These are phyloP conservation scores for Candida pseudoglaebosa DNA, from an alignment of 805 yeast species.

Conservation along the genomic window DNA sequence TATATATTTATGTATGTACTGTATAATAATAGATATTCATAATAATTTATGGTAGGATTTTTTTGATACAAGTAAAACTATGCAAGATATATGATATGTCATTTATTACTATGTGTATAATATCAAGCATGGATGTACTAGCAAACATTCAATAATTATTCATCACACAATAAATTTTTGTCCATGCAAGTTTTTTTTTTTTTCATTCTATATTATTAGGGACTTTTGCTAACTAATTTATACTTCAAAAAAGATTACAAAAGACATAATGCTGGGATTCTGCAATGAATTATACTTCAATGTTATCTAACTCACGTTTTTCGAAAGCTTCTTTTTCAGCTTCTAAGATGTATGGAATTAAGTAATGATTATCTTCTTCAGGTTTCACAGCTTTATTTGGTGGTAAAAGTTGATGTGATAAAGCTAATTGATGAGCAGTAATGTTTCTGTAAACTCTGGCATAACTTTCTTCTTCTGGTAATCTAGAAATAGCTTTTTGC, in stretches of 20 bases:
- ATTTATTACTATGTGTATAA: too few relatives aligned
- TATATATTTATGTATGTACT: background rate
- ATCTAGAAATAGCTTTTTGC: conserved; percentile 84
- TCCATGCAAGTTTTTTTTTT: background rate
- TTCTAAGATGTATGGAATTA: conserved; percentile 86
- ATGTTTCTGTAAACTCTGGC: conserved; percentile 90
- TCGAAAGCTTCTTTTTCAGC: conserved; percentile 91
- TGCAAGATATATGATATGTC: background rate
- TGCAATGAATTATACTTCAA: conserved; percentile 32
- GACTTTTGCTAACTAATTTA: conserved; percentile 1
- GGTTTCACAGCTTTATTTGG: conserved; percentile 70
- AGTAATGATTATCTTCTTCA: conserved; percentile 77
- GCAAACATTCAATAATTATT: background rate
- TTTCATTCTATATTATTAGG: too few relatives aligned
- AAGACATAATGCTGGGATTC: background rate
- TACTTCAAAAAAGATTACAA: background rate
- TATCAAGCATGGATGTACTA: background rate
- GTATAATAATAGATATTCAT: background rate
- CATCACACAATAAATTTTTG: background rate
- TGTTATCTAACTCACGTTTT: conserved; percentile 83
- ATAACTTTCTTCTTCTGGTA: conserved; percentile 79
- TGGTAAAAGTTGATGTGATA: conserved; percentile 84
- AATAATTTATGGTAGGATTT: too few relatives aligned
- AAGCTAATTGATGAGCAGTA: conserved; percentile 85
- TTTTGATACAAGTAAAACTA: too few relatives aligned